Conservation (phyloP, 495 filamentous ascomycete species). For the Aspergillus avenaceus region DNA sequence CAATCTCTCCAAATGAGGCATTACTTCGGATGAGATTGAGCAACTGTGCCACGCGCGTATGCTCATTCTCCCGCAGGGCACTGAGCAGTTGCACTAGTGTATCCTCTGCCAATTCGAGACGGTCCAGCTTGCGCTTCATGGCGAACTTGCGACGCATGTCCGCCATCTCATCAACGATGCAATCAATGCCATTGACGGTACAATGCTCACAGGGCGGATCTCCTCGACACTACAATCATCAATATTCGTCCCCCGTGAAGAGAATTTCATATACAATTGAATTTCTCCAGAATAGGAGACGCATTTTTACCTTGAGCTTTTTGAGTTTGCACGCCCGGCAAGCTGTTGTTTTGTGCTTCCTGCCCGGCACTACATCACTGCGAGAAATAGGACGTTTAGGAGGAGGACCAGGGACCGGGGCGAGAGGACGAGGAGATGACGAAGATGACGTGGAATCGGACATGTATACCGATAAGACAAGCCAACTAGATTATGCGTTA, state of each 20-base stretch:
- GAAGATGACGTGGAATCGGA: slow-evolving; percentile 14
- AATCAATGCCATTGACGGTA: slow-evolving; percentile 20
- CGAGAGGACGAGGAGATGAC: slow-evolving; percentile 13
- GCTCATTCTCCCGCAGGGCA: slow-evolving; percentile 16
- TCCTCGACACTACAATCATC: slow-evolving; percentile 20
- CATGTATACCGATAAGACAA: slow-evolving; percentile 4
- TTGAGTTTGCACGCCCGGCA: slow-evolving; percentile 25
- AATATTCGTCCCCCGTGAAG: too few relatives aligned
- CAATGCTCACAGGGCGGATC: slow-evolving; percentile 26
- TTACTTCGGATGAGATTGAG: slow-evolving; percentile 26
- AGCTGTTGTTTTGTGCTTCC: slow-evolving; percentile 26
- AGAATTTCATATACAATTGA: too few relatives aligned
- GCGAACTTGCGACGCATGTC: slow-evolving; percentile 27
- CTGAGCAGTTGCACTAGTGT: slow-evolving; percentile 14
- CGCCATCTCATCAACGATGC: slow-evolving; percentile 22
- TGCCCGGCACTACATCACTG: slow-evolving; percentile 9
- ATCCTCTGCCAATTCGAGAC: slow-evolving; percentile 19
- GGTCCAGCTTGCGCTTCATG: slow-evolving; percentile 26
- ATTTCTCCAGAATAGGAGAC: background rate
- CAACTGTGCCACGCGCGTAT: slow-evolving; percentile 18
- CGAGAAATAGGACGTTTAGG: background rate
- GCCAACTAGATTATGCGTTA: too few relatives aligned
- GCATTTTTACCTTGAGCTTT: slow-evolving; percentile 24
- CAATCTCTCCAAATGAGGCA: slow-evolving; percentile 19
- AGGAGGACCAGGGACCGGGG: slow-evolving; percentile 8